Evolutionary conservation across 495 filamentous ascomycete genomes (phyloP), one percentile per base, ranked within the genome.

Genomic region (Lophium mytilinum): DNA sequence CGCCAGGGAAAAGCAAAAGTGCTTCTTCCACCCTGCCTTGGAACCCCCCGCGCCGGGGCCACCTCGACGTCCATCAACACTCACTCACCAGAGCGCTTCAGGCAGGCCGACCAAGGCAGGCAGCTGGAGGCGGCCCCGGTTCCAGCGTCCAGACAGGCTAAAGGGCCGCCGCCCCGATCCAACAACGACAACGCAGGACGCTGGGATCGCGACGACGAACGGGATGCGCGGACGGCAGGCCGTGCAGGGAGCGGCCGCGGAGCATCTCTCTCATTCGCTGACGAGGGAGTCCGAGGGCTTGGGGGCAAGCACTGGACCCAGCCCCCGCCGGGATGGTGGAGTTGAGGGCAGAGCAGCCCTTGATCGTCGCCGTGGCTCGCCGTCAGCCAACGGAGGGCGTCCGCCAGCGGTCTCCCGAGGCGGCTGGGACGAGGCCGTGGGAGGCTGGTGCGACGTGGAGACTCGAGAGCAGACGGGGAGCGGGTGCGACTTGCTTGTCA

Each of bases 391-490:
- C 21, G 45, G 45, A 48, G 45, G 17, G 10, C 15, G 24, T 30
- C 24, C 24, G 24, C 24, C 24, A 30, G 45, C n/a, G 45, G 8
- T 48, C 33, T 48, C 4, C 15, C 15, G 15, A 18, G 17, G 15
- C 9, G 14, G 21, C 17, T 24, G 21, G 17, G 9, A 24, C 45
- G 45, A 48, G 45, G 45, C 17, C 34, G 43, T 43, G 50, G 46
- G 55, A 50, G 51, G 49, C 56, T 55, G 52, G 61, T 63, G 61
- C 61, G 39, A 63, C 61, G 61, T 63, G 61, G 61, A 63, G 61
- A 56, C 61, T 60, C 56, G 56, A 60, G 50, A 62, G 17, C 12
- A 48, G 45, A 24, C 17, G 33, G 17, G 30, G 45, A 48, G 45
- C 45, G 60, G 17, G 61, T 59, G 56, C 60, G 60, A 58, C 60